Base-by-base conservation (phyloP, 192 early-diverging fungal genomes). In the Backusella circina region DNA sequence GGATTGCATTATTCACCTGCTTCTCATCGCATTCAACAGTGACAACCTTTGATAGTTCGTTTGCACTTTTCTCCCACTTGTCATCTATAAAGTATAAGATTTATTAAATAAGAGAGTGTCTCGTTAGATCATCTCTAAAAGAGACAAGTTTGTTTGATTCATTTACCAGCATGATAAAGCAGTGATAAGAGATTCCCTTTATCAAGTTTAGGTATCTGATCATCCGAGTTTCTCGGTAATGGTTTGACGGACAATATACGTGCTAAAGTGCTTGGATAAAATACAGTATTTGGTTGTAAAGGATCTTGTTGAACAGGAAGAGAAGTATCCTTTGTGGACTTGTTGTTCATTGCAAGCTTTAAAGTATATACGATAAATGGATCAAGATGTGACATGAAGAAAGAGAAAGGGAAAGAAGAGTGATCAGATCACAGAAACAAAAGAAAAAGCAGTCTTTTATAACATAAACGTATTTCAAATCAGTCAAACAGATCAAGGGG, bases 91-190 rank as follows among this genome's bases (percentile, higher is more conserved):
- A 61, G 26, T 61, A 28, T 26, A 61, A 28, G 10, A 26, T 61
- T 61, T 28, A 28, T 23, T 28, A 61, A 28, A 28, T 23, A 26
- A 2, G 33, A 30, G 16, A 18, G 33, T 67, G 18, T 15, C 26
- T 69, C 9, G 35, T 38, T 69, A 69, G 32, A 37, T 10, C 5
- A 69, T 39, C 26, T 28, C 54, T 8, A 26, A 26, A 26, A 57
- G 18, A 26, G 9, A 61, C 23, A 61, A 2, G 21, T 4, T 51
- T n/a, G 26, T 9, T 69, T 39, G 15, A 12, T 41, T 41, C 39
- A 41, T 69, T 37, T 69, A 69, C 67, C 67, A 4, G 67, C 67
- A 69, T 69, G 37, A 69, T 69, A 69, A 15, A 69, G 35, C n/a
- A 69, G 15, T n/a, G 67, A 69, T 36, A 69, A 39, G 7, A 69